Evolutionary conservation across 805 yeast species (phyloP), one percentile per base, ranked within the genome.

Genomic region (Candida ortonii): DNA sequence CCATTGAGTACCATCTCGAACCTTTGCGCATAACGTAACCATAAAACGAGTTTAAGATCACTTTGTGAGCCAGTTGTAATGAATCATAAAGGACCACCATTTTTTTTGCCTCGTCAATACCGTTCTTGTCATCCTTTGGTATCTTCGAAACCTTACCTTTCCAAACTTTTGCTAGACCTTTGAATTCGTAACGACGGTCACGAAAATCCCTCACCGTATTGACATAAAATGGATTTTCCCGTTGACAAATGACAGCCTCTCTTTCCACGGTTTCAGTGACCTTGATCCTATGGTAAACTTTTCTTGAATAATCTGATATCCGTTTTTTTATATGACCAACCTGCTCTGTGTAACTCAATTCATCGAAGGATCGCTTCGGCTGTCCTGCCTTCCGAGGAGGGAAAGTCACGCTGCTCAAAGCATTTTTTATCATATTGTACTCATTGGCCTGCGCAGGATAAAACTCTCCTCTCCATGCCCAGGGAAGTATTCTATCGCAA

Each of bases 11-110:
- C 99, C 99, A 93, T 41, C 99, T 73, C 0, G 98, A 93, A 24
- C 98, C 99, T 53, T 93, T 93, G 62, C 99, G 76, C 98, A 93
- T 93, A 10, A 93, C 98, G 53, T 93, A 93, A 31, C 99, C 99
- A 52, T 93, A 93, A 57, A 93, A 93, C 0, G 97, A 90, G 55
- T 93, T 93, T 52, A 93, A 70, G 63, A 93, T 93, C 54, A 90
- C 97, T 54, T 93, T 93, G 59, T 93, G 97, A 0, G 98, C 98
- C 46, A 93, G 70, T 62, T 93, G 99, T 49, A 93, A 67, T 2
- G 98, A 90, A 55, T 93, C 98, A 57, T 89, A 93, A 31, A 93
- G 68, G 23, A 93, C 86, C 16, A 87, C 84, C 93, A 87, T 89
- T 60, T 94, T 93, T 41, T 80, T 76, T 1, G 97, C 97, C 57